Percentiles rank a stretch among this genome's conserved stretches.
phyloP scores from a whole-genome alignment of 306 rosid genomes.

The Chamaecrista fasciculata region DNA sequence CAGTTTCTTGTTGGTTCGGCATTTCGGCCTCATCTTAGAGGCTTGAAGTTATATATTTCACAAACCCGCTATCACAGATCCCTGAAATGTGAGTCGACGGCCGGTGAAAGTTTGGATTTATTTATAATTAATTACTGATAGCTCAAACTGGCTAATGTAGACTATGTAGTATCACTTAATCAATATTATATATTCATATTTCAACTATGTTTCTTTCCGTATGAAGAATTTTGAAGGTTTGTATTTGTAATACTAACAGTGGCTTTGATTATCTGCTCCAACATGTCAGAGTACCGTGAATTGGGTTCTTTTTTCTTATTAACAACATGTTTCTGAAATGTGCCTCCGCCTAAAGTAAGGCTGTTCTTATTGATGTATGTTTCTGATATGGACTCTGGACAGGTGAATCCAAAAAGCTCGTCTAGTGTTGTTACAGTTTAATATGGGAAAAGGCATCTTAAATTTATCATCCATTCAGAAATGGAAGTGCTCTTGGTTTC shows the following conservation, averaged over 20 bases:
- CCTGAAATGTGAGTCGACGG: slow-evolving; percentile 27
- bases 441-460: slow-evolving; percentile 32
- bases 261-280: background rate
- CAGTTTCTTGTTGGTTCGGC: background rate
- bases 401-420: slow-evolving; percentile 31
- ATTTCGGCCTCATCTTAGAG: background rate
- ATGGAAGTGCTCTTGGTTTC: slow-evolving; percentile 69
- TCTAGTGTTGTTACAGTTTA: slow-evolving; percentile 11
- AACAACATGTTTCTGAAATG: slow-evolving; percentile 8
- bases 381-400: slow-evolving; percentile 38
- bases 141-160: background rate
- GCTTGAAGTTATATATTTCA: slow-evolving; percentile 2
- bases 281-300: background rate
- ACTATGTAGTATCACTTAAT: slow-evolving; percentile 3
- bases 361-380: background rate
- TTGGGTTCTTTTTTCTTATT: background rate
- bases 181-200: slow-evolving; percentile 6
- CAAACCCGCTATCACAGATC: slow-evolving; percentile 32
- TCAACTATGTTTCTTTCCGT: background rate
- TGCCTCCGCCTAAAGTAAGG: background rate
- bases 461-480: slow-evolving; percentile 59
- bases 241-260: background rate
- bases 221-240: slow-evolving; percentile 6
- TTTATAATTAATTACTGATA: background rate
- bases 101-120: background rate